Conservation (phyloP, 345 rosid genomes). For the Citrus medica region DNA sequence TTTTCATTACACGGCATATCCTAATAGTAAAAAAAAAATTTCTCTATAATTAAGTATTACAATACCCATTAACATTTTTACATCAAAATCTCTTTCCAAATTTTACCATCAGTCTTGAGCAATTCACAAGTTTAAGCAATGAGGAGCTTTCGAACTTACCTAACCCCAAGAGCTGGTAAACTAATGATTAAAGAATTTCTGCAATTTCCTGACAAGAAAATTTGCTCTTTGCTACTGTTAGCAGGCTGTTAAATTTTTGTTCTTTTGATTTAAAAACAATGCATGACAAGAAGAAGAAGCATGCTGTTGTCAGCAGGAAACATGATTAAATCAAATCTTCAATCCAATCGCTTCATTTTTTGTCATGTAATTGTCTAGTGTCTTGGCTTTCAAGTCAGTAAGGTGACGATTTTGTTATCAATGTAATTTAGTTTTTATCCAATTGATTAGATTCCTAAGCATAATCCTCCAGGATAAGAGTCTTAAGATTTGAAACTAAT, state of each 20-base stretch:
- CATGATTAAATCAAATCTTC: background rate
- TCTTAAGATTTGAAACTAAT: background rate
- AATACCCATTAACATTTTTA: background rate
- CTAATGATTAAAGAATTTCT: background rate
- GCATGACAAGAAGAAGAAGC: background rate
- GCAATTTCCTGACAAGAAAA: background rate
- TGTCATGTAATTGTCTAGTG: background rate
- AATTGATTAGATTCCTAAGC: background rate
- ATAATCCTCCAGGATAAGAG: background rate
- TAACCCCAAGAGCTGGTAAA: background rate
- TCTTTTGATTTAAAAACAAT: background rate
- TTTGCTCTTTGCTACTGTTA: no score
- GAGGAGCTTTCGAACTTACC: constrained; percentile 1
- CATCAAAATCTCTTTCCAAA: constrained; percentile 16
- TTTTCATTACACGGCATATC: background rate
- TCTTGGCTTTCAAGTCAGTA: background rate
- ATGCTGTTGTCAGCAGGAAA: background rate
- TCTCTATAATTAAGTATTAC: background rate
- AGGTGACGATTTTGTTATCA: background rate
- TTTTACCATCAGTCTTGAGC: constrained; percentile 1
- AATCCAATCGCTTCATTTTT: background rate
- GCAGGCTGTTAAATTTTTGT: no score
- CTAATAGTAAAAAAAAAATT: background rate
- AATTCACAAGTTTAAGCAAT: background rate
- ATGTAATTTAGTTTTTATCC: background rate